Conservation (phyloP, 352 stramenopile species). For the Stramenopiles sp. region DNA sequence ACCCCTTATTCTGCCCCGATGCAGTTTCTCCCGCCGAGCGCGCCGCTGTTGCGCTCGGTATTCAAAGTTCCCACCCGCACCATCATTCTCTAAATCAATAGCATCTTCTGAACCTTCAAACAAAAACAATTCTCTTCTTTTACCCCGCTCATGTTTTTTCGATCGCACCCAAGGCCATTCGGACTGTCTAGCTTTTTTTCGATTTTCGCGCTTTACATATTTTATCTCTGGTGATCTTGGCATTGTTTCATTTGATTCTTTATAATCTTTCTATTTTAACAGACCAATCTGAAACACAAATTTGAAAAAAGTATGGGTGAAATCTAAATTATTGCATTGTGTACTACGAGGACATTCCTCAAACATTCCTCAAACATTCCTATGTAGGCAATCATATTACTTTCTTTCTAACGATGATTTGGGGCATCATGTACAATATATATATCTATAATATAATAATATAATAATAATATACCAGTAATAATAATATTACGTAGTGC, state of each 20-base stretch:
- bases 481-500: no score
- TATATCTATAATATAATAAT: no score
- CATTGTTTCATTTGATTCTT: not conserved
- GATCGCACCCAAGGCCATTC: not conserved
- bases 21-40: not conserved
- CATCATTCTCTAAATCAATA: not conserved
- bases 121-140: not conserved
- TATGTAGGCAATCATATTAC: no score
- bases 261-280: not conserved
- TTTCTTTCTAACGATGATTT: no score
- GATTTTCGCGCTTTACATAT: not conserved
- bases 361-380: no score
- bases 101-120: not conserved
- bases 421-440: no score
- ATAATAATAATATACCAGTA: no score
- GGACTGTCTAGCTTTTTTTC: not conserved
- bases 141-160: not conserved
- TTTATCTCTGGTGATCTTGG: not conserved
- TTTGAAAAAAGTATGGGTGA: no score
- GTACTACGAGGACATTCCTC: no score
- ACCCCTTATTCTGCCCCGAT: not conserved
- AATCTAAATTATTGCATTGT: no score
- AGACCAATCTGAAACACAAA: no score
- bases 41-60: not conserved
- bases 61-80: not conserved